Percentiles rank a stretch among this genome's conserved stretches.
phyloP scores from a whole-genome alignment of 83 land plant species.

The Picea abies region DNA sequence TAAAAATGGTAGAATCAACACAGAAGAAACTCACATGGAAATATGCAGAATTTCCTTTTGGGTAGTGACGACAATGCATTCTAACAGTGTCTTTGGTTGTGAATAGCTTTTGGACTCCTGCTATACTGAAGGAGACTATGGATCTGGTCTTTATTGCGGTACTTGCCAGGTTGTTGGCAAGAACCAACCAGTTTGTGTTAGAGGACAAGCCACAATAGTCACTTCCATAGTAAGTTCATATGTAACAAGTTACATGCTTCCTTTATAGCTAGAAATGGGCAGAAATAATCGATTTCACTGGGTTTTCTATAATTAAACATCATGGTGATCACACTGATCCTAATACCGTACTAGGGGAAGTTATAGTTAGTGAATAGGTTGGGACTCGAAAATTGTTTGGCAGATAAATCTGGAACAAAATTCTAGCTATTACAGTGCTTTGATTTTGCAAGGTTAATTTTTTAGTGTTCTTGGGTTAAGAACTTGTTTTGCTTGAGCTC shows the following conservation, averaged over 20 bases:
- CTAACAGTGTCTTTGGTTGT: neutral
- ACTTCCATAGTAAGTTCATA: constrained; percentile 18
- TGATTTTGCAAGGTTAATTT: too few relatives aligned
- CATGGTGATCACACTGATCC: too few relatives aligned
- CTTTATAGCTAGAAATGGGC: neutral
- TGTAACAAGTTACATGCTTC: neutral
- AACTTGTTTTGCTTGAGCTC: too few relatives aligned
- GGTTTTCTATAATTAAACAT: too few relatives aligned
- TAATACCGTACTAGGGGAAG: neutral
- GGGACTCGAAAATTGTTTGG: too few relatives aligned
- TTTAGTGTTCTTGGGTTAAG: too few relatives aligned
- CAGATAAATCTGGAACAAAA: too few relatives aligned
- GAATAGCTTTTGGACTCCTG: constrained; percentile 15
- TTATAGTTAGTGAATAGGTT: neutral
- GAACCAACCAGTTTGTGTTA: constrained; percentile 11
- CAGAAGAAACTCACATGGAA: neutral
- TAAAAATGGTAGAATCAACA: too few relatives aligned
- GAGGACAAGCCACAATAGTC: constrained; percentile 21
- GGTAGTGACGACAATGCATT: neutral
- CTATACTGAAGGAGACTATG: constrained; percentile 12
- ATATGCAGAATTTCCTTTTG: neutral
- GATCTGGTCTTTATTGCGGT: constrained; percentile 19
- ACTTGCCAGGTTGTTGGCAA: constrained; percentile 11
- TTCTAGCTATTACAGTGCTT: too few relatives aligned
- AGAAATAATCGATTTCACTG: neutral